These are phyloP conservation scores for Fusarium humuli DNA, from an alignment of 2,329 filamentous ascomycete species.

Conservation along the genomic window DNA sequence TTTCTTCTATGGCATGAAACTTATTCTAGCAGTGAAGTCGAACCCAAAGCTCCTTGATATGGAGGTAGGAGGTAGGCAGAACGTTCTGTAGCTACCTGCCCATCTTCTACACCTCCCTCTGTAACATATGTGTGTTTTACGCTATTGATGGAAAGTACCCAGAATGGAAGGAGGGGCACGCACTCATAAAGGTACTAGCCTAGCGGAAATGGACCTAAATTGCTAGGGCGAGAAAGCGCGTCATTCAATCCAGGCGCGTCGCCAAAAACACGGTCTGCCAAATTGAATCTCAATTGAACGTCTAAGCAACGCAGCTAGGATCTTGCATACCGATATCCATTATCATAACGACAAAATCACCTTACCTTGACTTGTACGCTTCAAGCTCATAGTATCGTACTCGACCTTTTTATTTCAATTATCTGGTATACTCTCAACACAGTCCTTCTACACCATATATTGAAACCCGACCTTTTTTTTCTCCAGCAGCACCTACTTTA, in stretches of 20 bases:
- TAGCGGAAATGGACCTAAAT: conserved; percentile 15
- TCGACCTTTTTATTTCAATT: conserved; percentile 1
- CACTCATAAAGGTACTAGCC: background rate
- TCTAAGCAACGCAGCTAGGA: conserved; percentile 13
- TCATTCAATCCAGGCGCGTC: conserved; percentile 44
- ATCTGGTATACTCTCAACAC: background rate
- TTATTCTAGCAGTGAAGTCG: background rate
- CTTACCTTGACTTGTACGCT: conserved; percentile 7
- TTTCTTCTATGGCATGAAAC: background rate
- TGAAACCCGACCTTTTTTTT: background rate
- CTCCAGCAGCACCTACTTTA: conserved; percentile 33
- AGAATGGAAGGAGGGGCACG: conserved; percentile 37
- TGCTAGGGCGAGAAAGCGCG: conserved; percentile 39
- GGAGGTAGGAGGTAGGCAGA: background rate
- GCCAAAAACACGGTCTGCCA: conserved; percentile 46
- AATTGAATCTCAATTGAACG: conserved; percentile 42
- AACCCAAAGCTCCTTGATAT: background rate
- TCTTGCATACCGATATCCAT: conserved; percentile 9
- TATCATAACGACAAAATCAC: conserved; percentile 11
- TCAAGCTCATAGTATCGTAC: background rate
- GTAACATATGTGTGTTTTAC: background rate
- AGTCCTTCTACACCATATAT: background rate
- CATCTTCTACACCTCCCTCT: background rate
- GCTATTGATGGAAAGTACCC: background rate
- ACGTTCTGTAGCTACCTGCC: background rate